Base-by-base conservation (phyloP, 1,284 basidiomycete species). In the Chiua sp. region DNA sequence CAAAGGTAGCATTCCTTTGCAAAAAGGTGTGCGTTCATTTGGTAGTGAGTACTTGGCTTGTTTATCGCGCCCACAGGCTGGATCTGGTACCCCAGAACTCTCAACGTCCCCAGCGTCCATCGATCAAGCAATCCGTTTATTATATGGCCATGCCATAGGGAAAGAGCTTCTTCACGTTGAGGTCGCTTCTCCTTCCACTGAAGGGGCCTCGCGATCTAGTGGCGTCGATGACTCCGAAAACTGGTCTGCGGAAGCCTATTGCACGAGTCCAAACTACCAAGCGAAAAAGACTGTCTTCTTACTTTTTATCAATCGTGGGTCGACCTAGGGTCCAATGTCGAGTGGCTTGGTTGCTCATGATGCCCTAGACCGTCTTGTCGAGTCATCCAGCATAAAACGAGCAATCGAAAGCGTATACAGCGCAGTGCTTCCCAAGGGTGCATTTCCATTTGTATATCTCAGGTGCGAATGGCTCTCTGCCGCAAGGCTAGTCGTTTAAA, bases 271-370 rank as follows among this genome's bases (percentile, higher is more conserved):
- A 1, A 98, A 96, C 70, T 95, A 94, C 71, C 93, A 92, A 70
- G 90, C 87, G 6, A 97, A 97, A 75, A 94, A 93, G 70, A 89
- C 82, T 55, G 82, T 88, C 0, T 92, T 97, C 69, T 78, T 99
- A 1, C 81, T 98, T n/a, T 99, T 99, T 76, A 98, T 99, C 72
- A 99, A 99, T 71, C 91, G 96, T 98, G 65, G 63, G 92, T 80
- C 7, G 18, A 48, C 32, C 15, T 53, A 44, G n/a, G 20, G 20
- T 10, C n/a, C 28, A 47, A 47, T 20, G 26, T 10, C 10, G 15
- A 33, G 2, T 22, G 6, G n/a, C n/a, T 44, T 11, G 16, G 39
- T 18, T 33, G 22, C 20, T 50, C 20, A 51, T 37, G 26, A 39
- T 23, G 26, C 56, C 33, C 11, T 32, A 98, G 96, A 98, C 73